phyloP scores from a whole-genome alignment of 2,329 filamentous ascomycete genomes.

The Botrytis pseudocinerea region DNA sequence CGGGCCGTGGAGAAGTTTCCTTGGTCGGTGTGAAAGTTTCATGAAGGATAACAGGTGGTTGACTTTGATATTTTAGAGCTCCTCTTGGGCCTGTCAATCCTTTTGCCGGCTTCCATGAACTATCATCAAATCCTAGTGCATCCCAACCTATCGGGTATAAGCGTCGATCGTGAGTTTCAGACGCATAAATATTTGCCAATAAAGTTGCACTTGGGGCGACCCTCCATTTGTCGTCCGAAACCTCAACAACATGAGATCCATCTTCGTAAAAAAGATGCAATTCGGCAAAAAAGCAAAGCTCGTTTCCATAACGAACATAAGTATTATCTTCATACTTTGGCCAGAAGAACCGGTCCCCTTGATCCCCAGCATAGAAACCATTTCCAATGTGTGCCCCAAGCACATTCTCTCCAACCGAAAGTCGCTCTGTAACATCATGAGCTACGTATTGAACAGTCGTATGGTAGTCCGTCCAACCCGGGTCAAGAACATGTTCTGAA shows the following conservation, averaged over 20 bases:
- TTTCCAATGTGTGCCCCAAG: not conserved
- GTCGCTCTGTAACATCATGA: not conserved
- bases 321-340: not conserved
- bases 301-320: not conserved
- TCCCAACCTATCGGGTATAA: not conserved
- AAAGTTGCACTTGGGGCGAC: not conserved
- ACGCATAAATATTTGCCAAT: not conserved
- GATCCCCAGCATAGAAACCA: not conserved
- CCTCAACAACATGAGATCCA: not conserved
- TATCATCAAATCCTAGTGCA: not conserved
- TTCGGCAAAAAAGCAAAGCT: not conserved
- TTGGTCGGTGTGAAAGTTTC: not conserved
- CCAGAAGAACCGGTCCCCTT: not conserved
- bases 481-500: not conserved
- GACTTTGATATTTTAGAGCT: not conserved
- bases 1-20: not conserved
- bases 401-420: not conserved
- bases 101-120: not conserved
- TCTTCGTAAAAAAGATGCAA: not conserved
- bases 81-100: not conserved
- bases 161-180: not conserved
- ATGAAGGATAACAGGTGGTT: not conserved
- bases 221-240: not conserved
- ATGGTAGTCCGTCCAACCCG: not conserved
- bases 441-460: not conserved